Evolutionary conservation across 345 rosid genomes (phyloP), one percentile per base, ranked within the genome.

Genomic region (Gossypium sturtianum): DNA sequence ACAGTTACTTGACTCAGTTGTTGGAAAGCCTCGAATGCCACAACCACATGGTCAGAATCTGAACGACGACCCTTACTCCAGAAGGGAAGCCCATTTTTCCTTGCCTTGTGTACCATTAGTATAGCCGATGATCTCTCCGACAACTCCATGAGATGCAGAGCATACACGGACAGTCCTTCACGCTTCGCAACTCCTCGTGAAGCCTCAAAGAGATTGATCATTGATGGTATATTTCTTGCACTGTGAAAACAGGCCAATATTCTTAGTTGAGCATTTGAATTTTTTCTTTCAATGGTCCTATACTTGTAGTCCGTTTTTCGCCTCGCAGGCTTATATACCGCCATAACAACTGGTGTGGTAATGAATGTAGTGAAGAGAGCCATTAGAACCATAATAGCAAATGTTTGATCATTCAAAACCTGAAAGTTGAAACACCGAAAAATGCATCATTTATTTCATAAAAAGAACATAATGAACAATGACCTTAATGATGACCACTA

Each of bases 141-240:
- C 41, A 94, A 90, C 82, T 94, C 97, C 97, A 90, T 88, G 19
- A 92, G 92, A 79, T 94, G 98, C 92, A 94, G 81, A 1, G 98
- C 97, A 27, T 92, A 94, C 27, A 94, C 94, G 1, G 88, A 85
- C 10, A 94, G 84, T 16, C 80, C 88, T 68, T 87, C 89, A 48
- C 81, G 82, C 76, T 87, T 92, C 69, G 80, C 91, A 0, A 84
- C 85, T 22, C 98, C 96, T 0, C 96, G 91, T 0, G 97, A 90
- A 63, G 90, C 91, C 84, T 92, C 97, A 3, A 90, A 77, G 78
- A 90, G 86, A 74, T 92, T 92, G 27, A 88, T 87, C 82, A 86
- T 79, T 4, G 93, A 79, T 25, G 90, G 89, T 22, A 90, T 76
- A 74, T 84, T 87, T 74, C 78, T 82, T 44, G 72, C 7, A 61